These are phyloP conservation scores for Lentinula sp. DNA, from an alignment of 768 basidiomycete species.

Conservation along the genomic window DNA sequence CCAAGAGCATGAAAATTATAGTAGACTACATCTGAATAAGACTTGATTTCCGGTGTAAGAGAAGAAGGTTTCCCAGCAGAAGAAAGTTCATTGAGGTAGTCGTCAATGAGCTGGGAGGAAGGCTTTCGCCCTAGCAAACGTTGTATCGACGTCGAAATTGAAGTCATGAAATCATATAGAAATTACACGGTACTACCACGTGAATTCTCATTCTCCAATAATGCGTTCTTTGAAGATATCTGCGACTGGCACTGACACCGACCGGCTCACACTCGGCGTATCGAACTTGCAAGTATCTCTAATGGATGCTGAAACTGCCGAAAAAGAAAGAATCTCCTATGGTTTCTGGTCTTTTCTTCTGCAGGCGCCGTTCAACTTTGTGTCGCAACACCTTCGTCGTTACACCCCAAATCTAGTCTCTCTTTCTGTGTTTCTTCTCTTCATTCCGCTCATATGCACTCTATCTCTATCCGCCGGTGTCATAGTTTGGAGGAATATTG, in stretches of 20 bases:
- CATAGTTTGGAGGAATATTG: slow-evolving; percentile 67
- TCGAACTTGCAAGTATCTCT: slow-evolving; percentile 3
- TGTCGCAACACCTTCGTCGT: slow-evolving; percentile 35
- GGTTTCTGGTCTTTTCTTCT: background rate
- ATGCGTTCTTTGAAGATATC: background rate
- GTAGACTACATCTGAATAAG: slow-evolving; percentile 80
- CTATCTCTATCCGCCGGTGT: slow-evolving; percentile 65
- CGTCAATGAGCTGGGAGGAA: slow-evolving; percentile 34
- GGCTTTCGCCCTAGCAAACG: slow-evolving; percentile 49
- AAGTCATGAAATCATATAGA: too few relatives aligned
- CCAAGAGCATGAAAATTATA: slow-evolving; percentile 80
- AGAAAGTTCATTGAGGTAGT: slow-evolving; percentile 35
- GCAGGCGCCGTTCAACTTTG: slow-evolving; percentile 8
- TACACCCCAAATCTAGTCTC: slow-evolving; percentile 64
- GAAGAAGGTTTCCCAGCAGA: slow-evolving; percentile 16
- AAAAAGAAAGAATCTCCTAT: background rate
- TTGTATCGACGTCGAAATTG: slow-evolving; percentile 8
- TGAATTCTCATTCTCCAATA: background rate
- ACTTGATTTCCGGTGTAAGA: slow-evolving; percentile 59
- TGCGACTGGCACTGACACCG: slow-evolving; percentile 1
- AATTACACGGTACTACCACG: background rate
- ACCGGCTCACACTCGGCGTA: background rate
- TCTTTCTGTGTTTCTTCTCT: slow-evolving; percentile 48
- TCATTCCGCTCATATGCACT: slow-evolving; percentile 57
- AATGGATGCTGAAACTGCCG: background rate